Base-by-base conservation (phyloP, 2,329 filamentous ascomycete genomes). In the Thielaviopsis punctulata region DNA sequence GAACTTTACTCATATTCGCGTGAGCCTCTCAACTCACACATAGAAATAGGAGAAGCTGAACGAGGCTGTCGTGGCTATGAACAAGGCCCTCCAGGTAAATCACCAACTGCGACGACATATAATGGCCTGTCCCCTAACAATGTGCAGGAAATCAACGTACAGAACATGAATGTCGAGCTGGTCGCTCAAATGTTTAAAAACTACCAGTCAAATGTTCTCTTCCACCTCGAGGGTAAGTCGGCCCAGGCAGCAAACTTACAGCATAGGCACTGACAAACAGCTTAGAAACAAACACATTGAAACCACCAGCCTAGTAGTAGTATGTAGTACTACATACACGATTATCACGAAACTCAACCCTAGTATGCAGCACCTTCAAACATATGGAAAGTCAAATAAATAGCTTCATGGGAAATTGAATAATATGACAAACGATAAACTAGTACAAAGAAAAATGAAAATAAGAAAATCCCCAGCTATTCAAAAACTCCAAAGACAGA, bases 151-250 rank as follows among this genome's bases (percentile, higher is more conserved):
- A 95, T 96, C 73, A 96, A 96, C 63, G 82, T 95, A 52, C 86
- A 95, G 62, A 98, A 96, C 66, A 95, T 96, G 88, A 94, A 98
- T 63, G 87, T 95, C 33, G 92, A 96, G 69, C 76, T 96, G 2
- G 92, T 96, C 4, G 89, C 90, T 0, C 90, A 96, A 64, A 98
- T 98, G 92, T 98, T 96, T 73, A 95, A 96, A 71, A 98, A 96
- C 68, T 98, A 98, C 65, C 89, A 95, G 66, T 95, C 88, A 10
- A 98, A 96, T 61, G 90, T 96, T 13, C 71, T 96, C 5, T 96
- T 98, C 65, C 92, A 98, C 61, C 75, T 98, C 4, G 92, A 96
- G 80, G 92, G 92, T 93, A 72, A 21, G 4, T 22, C 46, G 50
- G 13, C n/a, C 7, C 51, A 27, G 43, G 52, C 53, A 46, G 58